Evolutionary conservation across 495 filamentous ascomycete genomes (phyloP).

Genomic region (Patellaria atrata): DNA sequence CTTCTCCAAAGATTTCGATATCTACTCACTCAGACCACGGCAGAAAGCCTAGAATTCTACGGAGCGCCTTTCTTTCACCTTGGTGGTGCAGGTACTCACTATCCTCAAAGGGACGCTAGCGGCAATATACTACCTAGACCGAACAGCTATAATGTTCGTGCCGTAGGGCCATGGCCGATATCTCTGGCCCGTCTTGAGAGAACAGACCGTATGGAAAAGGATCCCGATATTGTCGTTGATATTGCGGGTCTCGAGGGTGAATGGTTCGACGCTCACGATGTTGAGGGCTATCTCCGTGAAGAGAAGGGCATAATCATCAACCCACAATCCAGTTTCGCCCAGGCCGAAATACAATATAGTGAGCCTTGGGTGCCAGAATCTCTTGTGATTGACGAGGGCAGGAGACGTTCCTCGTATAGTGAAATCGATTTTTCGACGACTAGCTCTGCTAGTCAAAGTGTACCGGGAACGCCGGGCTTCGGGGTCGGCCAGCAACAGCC

Average conservation of each 20-base stretch:
- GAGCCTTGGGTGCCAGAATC: too few species aligned
- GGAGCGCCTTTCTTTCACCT: conserved; percentile 49
- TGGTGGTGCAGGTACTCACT: conserved; percentile 56
- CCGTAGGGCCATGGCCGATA: conserved; percentile 17
- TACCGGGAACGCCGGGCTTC: too few species aligned
- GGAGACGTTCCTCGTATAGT: too few species aligned
- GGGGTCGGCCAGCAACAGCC: too few species aligned
- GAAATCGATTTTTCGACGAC: too few species aligned
- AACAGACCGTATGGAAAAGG: conserved; percentile 8
- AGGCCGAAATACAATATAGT: too few species aligned
- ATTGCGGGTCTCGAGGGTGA: conserved; percentile 39
- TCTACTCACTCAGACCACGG: conserved; percentile 26
- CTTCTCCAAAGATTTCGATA: conserved; percentile 33
- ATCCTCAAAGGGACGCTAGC: conserved; percentile 27
- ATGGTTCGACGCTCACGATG: conserved; percentile 60
- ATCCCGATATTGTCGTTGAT: conserved; percentile 15
- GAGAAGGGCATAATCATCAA: conserved; percentile 44
- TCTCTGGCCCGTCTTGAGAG: conserved; percentile 28
- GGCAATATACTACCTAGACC: conserved; percentile 17
- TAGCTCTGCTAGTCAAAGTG: too few species aligned
- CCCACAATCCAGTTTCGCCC: conserved; percentile 36
- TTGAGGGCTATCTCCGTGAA: conserved; percentile 48
- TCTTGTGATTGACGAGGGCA: too few species aligned
- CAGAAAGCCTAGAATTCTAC: conserved; percentile 43
- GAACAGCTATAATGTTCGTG: conserved; percentile 25